These are phyloP conservation scores for Pichia sp. DNA, from an alignment of 1,139 yeast species.

Conservation along the genomic window DNA sequence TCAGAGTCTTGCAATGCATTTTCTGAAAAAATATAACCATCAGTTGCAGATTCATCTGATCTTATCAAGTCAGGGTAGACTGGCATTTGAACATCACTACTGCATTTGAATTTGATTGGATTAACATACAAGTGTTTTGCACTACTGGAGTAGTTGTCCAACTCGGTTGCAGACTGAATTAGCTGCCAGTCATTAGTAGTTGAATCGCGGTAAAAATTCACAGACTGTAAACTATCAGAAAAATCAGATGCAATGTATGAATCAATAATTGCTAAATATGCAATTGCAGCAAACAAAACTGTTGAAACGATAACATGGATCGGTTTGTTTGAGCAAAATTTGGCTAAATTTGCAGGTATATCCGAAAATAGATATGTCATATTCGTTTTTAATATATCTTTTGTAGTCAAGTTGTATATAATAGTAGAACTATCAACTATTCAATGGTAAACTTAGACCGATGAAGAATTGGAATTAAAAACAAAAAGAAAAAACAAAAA, in stretches of 20 bases:
- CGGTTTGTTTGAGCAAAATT: constrained; percentile 72
- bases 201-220: constrained; percentile 6
- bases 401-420: not conserved
- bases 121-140: constrained; percentile 35
- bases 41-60: constrained; percentile 18
- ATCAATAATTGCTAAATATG: constrained; percentile 76
- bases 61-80: constrained; percentile 18
- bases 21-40: constrained; percentile 23
- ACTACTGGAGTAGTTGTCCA: constrained; percentile 8
- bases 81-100: constrained; percentile 20
- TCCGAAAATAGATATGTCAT: constrained; percentile 17
- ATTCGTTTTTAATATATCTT: not conserved
- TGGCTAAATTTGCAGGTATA: constrained; percentile 42
- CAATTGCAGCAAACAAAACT: constrained; percentile 68
- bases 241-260: constrained; percentile 42
- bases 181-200: constrained; percentile 6
- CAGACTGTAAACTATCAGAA: constrained; percentile 8
- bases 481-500: too few species aligned
- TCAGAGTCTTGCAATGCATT: constrained; percentile 24
- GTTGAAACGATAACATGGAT: constrained; percentile 78
- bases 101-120: constrained; percentile 44
- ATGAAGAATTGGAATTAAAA: too few species aligned
- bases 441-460: too few species aligned
- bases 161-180: constrained; percentile 3
- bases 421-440: too few species aligned